Conservation (phyloP, 345 rosid genomes). For the Pistacia atlantica region DNA sequence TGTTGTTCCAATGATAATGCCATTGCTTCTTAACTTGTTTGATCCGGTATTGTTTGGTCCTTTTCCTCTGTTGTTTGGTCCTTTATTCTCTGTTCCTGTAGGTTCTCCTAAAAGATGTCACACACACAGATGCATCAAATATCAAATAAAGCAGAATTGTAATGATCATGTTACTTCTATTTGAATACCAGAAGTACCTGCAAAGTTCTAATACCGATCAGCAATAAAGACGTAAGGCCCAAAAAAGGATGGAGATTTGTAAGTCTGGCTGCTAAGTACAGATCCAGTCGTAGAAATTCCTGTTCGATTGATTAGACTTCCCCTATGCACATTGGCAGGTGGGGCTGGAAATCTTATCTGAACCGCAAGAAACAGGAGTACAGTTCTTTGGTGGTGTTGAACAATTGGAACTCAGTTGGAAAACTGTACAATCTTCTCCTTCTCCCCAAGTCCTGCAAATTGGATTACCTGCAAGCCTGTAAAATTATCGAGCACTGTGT, state of each 20-base stretch:
- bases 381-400: constrained; percentile 53
- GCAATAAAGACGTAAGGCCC: constrained; percentile 69
- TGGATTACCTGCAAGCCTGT: constrained; percentile 73
- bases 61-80: too few species aligned
- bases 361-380: constrained; percentile 31
- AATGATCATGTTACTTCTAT: constrained; percentile 31
- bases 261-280: constrained; percentile 50
- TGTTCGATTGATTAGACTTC: constrained; percentile 52
- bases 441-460: constrained; percentile 49
- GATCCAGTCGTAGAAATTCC: constrained; percentile 43
- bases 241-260: constrained; percentile 10
- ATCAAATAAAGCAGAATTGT: constrained; percentile 2
- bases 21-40: constrained; percentile 43
- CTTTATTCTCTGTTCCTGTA: too few species aligned
- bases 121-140: constrained; percentile 13
- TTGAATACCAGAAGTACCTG: constrained; percentile 42
- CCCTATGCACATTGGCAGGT: constrained; percentile 65
- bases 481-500: background rate
- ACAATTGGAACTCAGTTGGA: constrained; percentile 27
- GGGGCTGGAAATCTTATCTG: constrained; percentile 52
- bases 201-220: constrained; percentile 36
- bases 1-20: constrained; percentile 65
- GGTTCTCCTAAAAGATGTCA: constrained; percentile 19
- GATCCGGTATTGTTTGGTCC: constrained; percentile 32
- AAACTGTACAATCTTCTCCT: constrained; percentile 35